A percentile compares a stretch with the other conserved stretches of the same genome.
phyloP scores from a whole-genome alignment of 2,329 filamentous ascomycete species.

The Trichophyton mentagrophytes region DNA sequence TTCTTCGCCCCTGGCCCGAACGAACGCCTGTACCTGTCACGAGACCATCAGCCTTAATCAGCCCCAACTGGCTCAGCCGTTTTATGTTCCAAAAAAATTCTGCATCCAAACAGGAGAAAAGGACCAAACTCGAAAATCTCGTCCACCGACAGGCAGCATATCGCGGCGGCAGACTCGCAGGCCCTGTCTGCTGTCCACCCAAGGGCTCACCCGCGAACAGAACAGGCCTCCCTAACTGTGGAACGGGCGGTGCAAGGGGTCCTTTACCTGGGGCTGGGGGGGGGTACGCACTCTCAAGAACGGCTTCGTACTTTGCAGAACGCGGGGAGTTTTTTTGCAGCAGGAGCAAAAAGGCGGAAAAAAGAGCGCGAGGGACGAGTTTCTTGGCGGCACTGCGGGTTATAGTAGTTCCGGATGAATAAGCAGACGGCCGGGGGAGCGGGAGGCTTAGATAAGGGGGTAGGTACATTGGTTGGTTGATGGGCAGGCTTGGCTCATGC shows the following conservation, averaged over 20 bases:
- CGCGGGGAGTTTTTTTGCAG: conserved; percentile 7
- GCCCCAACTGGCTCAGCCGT: not conserved
- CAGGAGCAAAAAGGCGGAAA: conserved; percentile 1
- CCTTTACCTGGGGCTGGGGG: not conserved
- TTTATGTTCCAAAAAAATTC: not conserved
- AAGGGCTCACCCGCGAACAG: not conserved
- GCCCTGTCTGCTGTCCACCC: too few relatives aligned
- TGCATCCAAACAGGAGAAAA: not conserved
- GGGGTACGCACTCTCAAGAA: conserved; percentile 12
- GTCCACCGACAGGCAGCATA: not conserved
- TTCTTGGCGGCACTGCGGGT: not conserved
- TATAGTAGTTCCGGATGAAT: not conserved
- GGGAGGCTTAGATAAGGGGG: not conserved
- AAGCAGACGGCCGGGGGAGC: too few relatives aligned
- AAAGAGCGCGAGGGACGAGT: not conserved
- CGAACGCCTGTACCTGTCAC: conserved; percentile 11
- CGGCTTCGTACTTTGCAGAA: conserved; percentile 16
- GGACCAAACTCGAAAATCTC: not conserved
- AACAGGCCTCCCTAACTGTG: not conserved
- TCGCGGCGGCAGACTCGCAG: not conserved
- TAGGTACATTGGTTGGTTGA: too few relatives aligned
- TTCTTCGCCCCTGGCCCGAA: conserved; percentile 12
- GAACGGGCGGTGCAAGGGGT: not conserved
- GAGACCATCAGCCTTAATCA: conserved; percentile 14
- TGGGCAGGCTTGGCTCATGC: not conserved